Conservation (phyloP, 108 stramenopile genomes). For the Tribonema minus region DNA sequence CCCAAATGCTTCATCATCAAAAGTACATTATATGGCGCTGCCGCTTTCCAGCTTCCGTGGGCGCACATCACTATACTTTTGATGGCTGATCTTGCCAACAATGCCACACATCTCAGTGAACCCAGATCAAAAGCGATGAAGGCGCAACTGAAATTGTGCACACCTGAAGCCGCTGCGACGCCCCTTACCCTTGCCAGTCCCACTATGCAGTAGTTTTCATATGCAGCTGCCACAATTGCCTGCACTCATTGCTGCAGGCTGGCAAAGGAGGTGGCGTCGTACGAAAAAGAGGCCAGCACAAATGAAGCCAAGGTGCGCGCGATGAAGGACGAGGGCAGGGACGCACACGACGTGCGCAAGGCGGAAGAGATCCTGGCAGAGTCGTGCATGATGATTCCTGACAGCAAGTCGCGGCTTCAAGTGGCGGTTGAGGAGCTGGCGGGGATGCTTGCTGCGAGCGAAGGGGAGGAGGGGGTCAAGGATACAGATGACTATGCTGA, state of each 20-base stretch:
- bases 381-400: slow-evolving; percentile 58
- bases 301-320: slow-evolving; percentile 51
- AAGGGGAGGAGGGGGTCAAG: slow-evolving; percentile 3
- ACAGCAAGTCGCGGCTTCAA: slow-evolving; percentile 46
- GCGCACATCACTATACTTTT: neutral
- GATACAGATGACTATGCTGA: no score
- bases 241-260: slow-evolving; percentile 5
- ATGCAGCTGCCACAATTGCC: neutral
- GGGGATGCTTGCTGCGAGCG: slow-evolving; percentile 28
- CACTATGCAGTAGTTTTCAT: neutral
- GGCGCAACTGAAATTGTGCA: neutral
- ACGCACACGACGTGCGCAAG: slow-evolving; percentile 46
- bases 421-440: slow-evolving; percentile 38
- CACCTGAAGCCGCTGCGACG: neutral
- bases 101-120: neutral
- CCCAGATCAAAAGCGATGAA: neutral
- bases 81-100: neutral
- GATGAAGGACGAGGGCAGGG: slow-evolving; percentile 48
- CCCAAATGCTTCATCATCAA: no score
- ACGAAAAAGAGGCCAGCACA: slow-evolving; percentile 44
- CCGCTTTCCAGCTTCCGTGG: no score
- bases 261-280: slow-evolving; percentile 44
- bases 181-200: no score
- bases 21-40: no score
- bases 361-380: slow-evolving; percentile 55